Conservation (phyloP, 2,329 filamentous ascomycete species). For the Cordyceps javanica region DNA sequence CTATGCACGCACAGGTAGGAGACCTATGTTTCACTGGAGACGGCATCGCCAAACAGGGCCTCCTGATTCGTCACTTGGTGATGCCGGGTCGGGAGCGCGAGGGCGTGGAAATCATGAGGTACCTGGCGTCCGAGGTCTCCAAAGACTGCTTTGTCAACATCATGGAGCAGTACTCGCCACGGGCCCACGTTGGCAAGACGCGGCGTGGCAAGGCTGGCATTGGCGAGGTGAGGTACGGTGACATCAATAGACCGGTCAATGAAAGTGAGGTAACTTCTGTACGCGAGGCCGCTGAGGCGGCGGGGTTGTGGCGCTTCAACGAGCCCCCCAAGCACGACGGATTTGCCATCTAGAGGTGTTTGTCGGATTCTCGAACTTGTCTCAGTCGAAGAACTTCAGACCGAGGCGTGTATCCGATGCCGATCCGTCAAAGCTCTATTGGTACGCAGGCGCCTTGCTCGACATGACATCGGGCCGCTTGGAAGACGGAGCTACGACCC, state of each 20-base stretch:
- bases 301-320: constrained; percentile 73
- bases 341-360: constrained; percentile 36
- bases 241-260: constrained; percentile 69
- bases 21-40: constrained; percentile 77
- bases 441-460: too few relatives aligned
- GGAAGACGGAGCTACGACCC: too few relatives aligned
- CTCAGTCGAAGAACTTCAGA: too few relatives aligned
- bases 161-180: constrained; percentile 83
- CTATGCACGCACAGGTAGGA: constrained; percentile 76
- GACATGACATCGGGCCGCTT: too few relatives aligned
- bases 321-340: constrained; percentile 52
- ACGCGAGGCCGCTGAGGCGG: constrained; percentile 59
- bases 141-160: constrained; percentile 75
- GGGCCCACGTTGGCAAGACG: constrained; percentile 73
- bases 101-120: constrained; percentile 66
- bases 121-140: constrained; percentile 67
- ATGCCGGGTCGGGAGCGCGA: constrained; percentile 78
- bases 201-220: constrained; percentile 27
- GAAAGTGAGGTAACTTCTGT: constrained; percentile 61
- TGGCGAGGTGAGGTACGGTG: constrained; percentile 54
- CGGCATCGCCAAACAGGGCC: constrained; percentile 70
- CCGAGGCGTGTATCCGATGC: too few relatives aligned
- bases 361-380: too few relatives aligned
- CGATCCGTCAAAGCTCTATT: too few relatives aligned
- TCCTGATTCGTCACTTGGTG: constrained; percentile 73